Percentiles rank a stretch among this genome's conserved stretches.
phyloP scores from a whole-genome alignment of 441 rosid species.

The Eruca vesicaria region DNA sequence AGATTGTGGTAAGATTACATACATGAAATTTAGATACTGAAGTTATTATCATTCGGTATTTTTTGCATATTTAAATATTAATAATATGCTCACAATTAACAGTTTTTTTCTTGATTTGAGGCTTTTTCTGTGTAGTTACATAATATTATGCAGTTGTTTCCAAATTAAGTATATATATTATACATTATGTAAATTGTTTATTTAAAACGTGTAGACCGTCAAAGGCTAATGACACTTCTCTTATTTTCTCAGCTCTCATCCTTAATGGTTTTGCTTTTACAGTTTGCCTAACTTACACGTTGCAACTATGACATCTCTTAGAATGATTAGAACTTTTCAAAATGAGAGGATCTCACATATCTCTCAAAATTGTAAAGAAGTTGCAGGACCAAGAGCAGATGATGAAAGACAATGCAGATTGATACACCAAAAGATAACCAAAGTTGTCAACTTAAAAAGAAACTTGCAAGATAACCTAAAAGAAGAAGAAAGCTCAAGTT shows the following conservation, averaged over 20 bases:
- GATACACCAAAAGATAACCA: slow-evolving; percentile 12
- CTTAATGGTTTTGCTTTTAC: background rate
- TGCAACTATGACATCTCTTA: background rate
- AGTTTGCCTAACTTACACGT: background rate
- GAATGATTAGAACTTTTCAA: background rate
- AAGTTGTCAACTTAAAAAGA: slow-evolving; percentile 4
- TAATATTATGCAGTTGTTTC: background rate
- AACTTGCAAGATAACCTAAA: slow-evolving; percentile 10
- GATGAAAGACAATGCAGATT: background rate
- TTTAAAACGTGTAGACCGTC: background rate
- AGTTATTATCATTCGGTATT: too few relatives aligned
- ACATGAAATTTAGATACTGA: too few relatives aligned
- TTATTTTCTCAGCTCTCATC: background rate
- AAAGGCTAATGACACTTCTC: background rate
- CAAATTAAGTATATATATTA: background rate
- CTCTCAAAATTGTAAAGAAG: background rate
- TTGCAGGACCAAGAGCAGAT: background rate
- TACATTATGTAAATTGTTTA: background rate
- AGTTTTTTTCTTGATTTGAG: background rate
- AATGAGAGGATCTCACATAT: slow-evolving; percentile 1
- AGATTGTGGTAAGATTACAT: background rate
- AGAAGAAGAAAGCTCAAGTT: slow-evolving; percentile 3
- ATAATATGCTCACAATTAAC: background rate
- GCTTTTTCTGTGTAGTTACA: background rate
- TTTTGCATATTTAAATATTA: background rate